Percentiles rank a stretch among this genome's conserved stretches.
phyloP scores from a whole-genome alignment of 208 protist genomes.

The Leishmania braziliensis region DNA sequence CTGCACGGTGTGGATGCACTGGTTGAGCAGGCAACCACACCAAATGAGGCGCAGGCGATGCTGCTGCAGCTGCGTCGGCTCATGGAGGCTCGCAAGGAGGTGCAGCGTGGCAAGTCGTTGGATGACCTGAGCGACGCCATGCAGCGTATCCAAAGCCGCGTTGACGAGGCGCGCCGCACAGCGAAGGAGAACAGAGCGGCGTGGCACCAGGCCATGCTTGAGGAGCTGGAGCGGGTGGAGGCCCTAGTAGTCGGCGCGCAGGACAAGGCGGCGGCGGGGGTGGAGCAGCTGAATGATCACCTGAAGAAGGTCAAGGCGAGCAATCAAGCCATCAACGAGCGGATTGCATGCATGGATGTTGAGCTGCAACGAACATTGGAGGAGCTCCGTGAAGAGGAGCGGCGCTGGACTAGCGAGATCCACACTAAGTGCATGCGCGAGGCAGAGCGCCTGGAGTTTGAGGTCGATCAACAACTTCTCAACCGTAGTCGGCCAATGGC shows the following conservation, averaged over 20 bases:
- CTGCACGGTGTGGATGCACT: constrained; percentile 47
- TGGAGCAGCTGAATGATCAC: constrained; percentile 74
- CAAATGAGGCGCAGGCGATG: constrained; percentile 46
- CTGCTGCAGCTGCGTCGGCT: constrained; percentile 64
- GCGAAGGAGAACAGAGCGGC: constrained; percentile 37
- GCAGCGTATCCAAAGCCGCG: constrained; percentile 61
- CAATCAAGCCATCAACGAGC: constrained; percentile 79
- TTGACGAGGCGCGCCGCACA: constrained; percentile 58
- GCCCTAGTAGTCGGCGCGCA: constrained; percentile 47
- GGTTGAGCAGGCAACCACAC: constrained; percentile 21
- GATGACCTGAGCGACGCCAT: constrained; percentile 56
- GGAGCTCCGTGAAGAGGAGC: constrained; percentile 59
- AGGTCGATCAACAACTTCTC: constrained; percentile 40
- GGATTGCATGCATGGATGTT: constrained; percentile 79
- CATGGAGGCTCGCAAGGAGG: constrained; percentile 59
- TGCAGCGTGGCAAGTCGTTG: constrained; percentile 41
- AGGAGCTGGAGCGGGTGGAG: constrained; percentile 56
- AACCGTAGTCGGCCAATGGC: constrained; percentile 15
- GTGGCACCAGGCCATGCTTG: constrained; percentile 41
- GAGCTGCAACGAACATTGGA: constrained; percentile 74
- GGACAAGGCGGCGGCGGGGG: constrained; percentile 52
- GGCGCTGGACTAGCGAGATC: constrained; percentile 32
- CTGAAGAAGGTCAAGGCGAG: constrained; percentile 64
- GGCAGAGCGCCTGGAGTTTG: constrained; percentile 44
- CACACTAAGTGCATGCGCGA: constrained; percentile 37